These are phyloP conservation scores for Fusarium miscanthi DNA, from an alignment of 2,329 filamentous ascomycete species.

Conservation along the genomic window DNA sequence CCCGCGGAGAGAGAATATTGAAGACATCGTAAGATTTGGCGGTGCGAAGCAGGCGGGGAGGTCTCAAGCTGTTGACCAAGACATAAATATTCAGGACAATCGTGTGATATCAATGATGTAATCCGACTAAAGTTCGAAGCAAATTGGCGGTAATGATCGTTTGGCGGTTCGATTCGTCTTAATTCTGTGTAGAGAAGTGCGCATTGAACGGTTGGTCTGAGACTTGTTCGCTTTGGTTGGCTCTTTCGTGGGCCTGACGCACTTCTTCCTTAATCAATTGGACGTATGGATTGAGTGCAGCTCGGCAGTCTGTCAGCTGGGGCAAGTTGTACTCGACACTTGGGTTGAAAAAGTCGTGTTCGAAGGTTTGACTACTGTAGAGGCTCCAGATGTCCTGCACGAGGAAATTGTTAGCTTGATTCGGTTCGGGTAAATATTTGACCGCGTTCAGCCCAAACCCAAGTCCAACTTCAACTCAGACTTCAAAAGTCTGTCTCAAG, in stretches of 20 bases:
- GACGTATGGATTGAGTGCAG: neutral
- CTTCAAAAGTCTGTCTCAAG: neutral
- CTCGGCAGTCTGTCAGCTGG: neutral
- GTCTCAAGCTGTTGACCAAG: neutral
- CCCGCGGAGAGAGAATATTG: conserved; percentile 46
- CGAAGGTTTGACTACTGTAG: conserved; percentile 4
- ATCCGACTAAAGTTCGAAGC: neutral
- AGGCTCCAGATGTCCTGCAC: conserved; percentile 26
- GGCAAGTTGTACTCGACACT: neutral
- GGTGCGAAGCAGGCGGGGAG: neutral
- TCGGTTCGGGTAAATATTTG: conserved; percentile 22
- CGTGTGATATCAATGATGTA: neutral
- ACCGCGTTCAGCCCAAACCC: conserved; percentile 1
- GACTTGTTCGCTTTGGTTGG: neutral
- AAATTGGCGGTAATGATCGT: neutral
- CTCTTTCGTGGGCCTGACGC: neutral
- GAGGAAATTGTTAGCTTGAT: conserved; percentile 37
- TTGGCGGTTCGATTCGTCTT: neutral
- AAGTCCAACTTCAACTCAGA: neutral
- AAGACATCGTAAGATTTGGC: conserved; percentile 43
- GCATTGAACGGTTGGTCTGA: neutral
- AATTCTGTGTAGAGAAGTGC: neutral
- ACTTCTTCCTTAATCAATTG: neutral
- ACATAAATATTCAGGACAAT: neutral
- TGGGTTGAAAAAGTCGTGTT: conserved; percentile 10